Evolutionary conservation across 257 asterid genomes (phyloP).

Genomic region (Mitragyna speciosa): DNA sequence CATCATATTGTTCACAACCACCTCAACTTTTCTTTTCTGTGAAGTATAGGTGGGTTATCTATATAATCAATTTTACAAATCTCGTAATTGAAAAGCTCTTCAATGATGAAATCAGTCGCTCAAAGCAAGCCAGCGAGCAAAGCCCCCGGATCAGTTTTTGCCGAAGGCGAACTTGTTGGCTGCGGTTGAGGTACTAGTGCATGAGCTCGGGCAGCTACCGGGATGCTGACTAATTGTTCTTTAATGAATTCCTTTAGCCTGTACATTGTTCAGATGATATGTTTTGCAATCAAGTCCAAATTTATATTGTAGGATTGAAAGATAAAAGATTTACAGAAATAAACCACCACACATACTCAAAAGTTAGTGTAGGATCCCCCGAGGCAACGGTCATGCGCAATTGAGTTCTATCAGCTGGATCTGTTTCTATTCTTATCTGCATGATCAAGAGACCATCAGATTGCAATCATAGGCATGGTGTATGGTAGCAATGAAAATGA

Average conservation of each 20-base stretch:
- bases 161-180: conserved; percentile 47
- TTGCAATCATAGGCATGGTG: neutral
- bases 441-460: conserved; percentile 10
- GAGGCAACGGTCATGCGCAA: conserved; percentile 87
- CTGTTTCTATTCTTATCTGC: conserved; percentile 91
- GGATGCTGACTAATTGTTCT: conserved; percentile 68
- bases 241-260: conserved; percentile 85
- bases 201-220: conserved; percentile 49
- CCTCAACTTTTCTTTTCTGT: conserved; percentile 23
- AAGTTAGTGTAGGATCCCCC: conserved; percentile 79
- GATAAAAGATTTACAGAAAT: neutral
- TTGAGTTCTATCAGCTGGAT: conserved; percentile 96
- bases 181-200: conserved; percentile 53
- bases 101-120: conserved; percentile 24
- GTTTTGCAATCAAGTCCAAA: neutral
- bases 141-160: conserved; percentile 71
- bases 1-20: conserved; percentile 27
- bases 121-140: conserved; percentile 81
- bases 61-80: conserved; percentile 42
- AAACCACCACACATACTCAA: conserved; percentile 56
- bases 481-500: neutral
- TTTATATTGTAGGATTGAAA: neutral
- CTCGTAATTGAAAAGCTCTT: conserved; percentile 17
- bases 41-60: conserved; percentile 19
- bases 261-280: conserved; percentile 6